phyloP scores from a whole-genome alignment of 768 basidiomycete species.

The Termitomyces sp. region DNA sequence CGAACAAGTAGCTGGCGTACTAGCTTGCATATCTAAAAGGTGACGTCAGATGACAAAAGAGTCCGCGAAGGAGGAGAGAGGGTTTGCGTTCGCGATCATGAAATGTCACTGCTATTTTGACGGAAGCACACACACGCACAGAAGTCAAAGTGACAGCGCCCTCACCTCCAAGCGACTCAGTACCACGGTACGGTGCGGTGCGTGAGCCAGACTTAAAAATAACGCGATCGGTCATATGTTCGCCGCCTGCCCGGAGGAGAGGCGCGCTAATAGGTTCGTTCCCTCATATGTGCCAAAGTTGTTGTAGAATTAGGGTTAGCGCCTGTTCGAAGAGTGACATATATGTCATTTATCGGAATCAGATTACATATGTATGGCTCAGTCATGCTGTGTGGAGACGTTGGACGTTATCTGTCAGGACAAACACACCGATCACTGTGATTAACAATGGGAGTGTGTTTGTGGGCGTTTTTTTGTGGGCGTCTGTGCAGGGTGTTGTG shows the following conservation, averaged over 20 bases:
- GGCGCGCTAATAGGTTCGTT: background rate
- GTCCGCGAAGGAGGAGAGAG: background rate
- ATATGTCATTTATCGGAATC: conserved; percentile 2
- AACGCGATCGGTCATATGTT: background rate
- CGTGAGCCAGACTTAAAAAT: conserved; percentile 3
- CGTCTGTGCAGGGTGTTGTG: background rate
- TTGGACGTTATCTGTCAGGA: conserved; percentile 8
- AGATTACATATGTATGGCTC: background rate
- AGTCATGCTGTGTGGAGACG: background rate
- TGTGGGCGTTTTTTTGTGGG: background rate
- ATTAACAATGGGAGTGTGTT: background rate
- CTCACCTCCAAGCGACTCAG: background rate
- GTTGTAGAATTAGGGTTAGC: conserved; percentile 5
- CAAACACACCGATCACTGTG: background rate
- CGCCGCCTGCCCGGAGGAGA: background rate
- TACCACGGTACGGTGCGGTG: background rate
- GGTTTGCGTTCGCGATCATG: background rate
- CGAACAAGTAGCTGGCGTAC: background rate
- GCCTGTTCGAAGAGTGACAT: conserved; percentile 1
- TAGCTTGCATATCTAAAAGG: background rate
- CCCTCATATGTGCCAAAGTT: conserved; percentile 3
- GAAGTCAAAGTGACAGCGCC: conserved; percentile 1
- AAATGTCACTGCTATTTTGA: background rate
- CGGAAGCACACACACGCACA: background rate
- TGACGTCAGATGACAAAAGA: background rate